Evolutionary conservation across 768 basidiomycete genomes (phyloP), one percentile per base, ranked within the genome.

Genomic region (Coprinopsis marcescibilis): DNA sequence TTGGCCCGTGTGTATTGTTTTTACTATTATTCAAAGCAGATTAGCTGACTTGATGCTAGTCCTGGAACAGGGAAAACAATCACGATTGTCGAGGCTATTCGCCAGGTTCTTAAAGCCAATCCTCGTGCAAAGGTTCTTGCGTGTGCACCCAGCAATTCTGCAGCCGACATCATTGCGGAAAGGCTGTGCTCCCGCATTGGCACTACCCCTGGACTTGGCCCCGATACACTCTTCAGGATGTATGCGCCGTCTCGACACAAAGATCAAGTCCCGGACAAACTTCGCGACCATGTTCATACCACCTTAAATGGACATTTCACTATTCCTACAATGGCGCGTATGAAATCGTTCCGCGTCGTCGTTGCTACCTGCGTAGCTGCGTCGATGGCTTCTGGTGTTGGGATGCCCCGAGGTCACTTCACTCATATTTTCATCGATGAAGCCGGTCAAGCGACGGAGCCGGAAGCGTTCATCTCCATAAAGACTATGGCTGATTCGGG

Each of bases 401-500:
- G 83, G 0, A 67, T 85, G 35, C 63, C 71, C 0, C 65, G 72
- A 1, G 83, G 84, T 0, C 77, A 84, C 57, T 87, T 78, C 57
- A 72, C 67, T 7, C 81, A 86, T 50, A 79, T 87, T 12, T 81
- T 86, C 56, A 61, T 83, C 7, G 83, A 87, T 52, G 83, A 87
- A 57, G 83, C 83, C 0, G 46, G 81, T 0, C 83, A 87, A 54
- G 81, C 82, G 2, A 80, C 78, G 0, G 84, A 87, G 58, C 80
- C 83, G 0, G 83, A 85, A 57, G 69, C 70, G 0, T 79, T 83
- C 61, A 69, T 83, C 13, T 65, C 76, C 0, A 74, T 85, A 62
- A 80, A 80, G 63, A 78, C 76, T 1, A 68, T 83, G 60, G 76
- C 79, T 0, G 68, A 74, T 45, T 58, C 57, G 3, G 45, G 54